Base-by-base conservation (phyloP, 2,329 filamentous ascomycete species). In the Calonectria hawksworthii region DNA sequence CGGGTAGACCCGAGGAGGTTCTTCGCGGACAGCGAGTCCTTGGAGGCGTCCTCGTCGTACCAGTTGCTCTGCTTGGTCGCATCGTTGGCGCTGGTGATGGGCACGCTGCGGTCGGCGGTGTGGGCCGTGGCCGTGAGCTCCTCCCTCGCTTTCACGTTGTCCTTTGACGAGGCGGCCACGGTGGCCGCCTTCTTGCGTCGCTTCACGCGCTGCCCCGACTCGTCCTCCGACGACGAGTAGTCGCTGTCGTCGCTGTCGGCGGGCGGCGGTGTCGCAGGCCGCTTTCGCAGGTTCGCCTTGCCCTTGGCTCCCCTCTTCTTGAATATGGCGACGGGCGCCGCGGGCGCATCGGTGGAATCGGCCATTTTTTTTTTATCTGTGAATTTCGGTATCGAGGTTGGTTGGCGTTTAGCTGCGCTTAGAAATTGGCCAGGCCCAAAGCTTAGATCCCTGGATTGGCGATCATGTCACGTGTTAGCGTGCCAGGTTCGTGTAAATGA, bases 11-110 rank as follows among this genome's bases (percentile, higher is more conserved):
- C 92, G 23, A 93, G 86, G 0, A 93, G 87, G 70, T 89, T 92
- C 82, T 92, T 87, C 3, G 85, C 78, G 5, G 87, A 87, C 8
- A 87, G 74, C 1, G 82, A 83, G 63, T 89, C 89, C 59, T 87
- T 86, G 30, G 88, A 86, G n/a, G n/a, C n/a, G n/a, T 90, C 89
- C 74, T 96, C 94, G 75, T 98, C 96, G 85, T 94, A 97, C 96
- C 96, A 98, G 83, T 98, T 95, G 71, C 91, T 94, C 54, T 93
- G 91, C 82, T 98, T 98, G 1, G 96, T 99, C 26, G 97, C 96
- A 83, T 98, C 96, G 84, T 96, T 96, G 80, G 91, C 91, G 76
- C 89, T 89, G 79, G 92, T 88, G 79, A 95, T 92, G 77, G 89
- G 88, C 30, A 92, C 85, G 72, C 87, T 89, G 78, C 93, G 89